Evolutionary conservation across 352 stramenopile genomes (phyloP), one percentile per base, ranked within the genome.

Genomic region (Phytophthora pinifolia): DNA sequence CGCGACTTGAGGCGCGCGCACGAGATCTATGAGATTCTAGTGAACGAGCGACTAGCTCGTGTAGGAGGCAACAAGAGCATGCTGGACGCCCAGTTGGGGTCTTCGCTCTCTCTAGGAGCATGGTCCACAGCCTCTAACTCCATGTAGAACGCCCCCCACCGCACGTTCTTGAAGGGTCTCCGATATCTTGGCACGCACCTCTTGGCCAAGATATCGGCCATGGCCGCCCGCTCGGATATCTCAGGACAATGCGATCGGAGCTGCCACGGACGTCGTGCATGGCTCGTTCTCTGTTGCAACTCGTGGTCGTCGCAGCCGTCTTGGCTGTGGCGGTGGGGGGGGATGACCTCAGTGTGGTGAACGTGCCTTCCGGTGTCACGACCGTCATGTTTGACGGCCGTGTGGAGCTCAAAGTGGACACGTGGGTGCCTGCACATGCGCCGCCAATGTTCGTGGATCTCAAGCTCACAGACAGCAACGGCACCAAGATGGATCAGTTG

Each of bases 351-450:
- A 41, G 42, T 62, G 43, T 77, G 17, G 73, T 89, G 37, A 52
- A 70, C n/a, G 79, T 89, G 29, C 79, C 79, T 13, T 67, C 64
- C 9, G 76, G 76, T 46, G 59, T 83, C 46, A 85, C 70, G 35
- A 76, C 67, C 1, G 70, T 87, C 20, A 55, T 71, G 36, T 43
- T 85, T 9, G 64, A 67, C 31, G 54, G 42, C 3, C 57, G 65
- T 6, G 56, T 78, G 38, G 67, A 67, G 49, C 70, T 85, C 18
- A 50, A 67, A 29, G 73, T 85, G 34, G 60, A 68, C 22, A 85
- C 72, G 46, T 63, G 56, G 55, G 74, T 87, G 52, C 34, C 70
- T 46, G 50, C 66, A 1, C 20, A 68, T 22, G 41, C 64, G 3
- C 67, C 76, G n/a, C 33, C 54, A 8, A 67, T 87, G 66, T 65